These are phyloP conservation scores for Nicotiana noctiflora DNA, from an alignment of 257 asterid species.

Conservation along the genomic window DNA sequence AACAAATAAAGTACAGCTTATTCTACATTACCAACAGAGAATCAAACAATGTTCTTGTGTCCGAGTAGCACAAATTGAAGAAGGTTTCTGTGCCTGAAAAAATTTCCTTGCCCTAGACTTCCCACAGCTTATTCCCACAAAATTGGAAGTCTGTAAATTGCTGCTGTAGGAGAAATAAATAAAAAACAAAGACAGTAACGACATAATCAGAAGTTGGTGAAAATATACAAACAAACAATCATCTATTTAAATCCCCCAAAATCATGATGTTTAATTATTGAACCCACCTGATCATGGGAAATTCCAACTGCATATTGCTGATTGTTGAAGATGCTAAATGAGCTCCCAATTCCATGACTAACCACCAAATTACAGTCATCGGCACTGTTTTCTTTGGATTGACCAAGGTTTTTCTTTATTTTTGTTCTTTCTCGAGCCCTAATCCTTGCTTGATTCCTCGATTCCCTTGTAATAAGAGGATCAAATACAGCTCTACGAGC, in stretches of 20 bases:
- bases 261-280: background rate
- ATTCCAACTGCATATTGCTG: conserved; percentile 15
- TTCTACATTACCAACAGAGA: background rate
- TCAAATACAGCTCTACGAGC: conserved; percentile 16
- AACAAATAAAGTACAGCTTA: background rate
- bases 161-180: background rate
- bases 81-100: background rate
- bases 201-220: background rate
- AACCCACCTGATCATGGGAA: conserved; percentile 13
- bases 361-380: conserved; percentile 2
- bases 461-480: conserved; percentile 33
- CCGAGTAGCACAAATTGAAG: background rate
- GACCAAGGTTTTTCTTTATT: conserved; percentile 33
- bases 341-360: conserved; percentile 18
- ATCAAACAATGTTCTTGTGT: background rate
- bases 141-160: background rate
- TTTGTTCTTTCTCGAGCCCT: conserved; percentile 70
- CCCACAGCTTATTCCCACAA: background rate
- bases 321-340: conserved; percentile 11
- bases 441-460: conserved; percentile 58
- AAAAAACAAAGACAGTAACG: background rate
- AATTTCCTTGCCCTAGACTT: background rate
- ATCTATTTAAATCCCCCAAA: background rate
- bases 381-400: background rate
- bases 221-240: background rate